Percentiles rank a stretch among this genome's conserved stretches.
phyloP scores from a whole-genome alignment of 2,329 filamentous ascomycete genomes.

The Ramichloridium luteum region DNA sequence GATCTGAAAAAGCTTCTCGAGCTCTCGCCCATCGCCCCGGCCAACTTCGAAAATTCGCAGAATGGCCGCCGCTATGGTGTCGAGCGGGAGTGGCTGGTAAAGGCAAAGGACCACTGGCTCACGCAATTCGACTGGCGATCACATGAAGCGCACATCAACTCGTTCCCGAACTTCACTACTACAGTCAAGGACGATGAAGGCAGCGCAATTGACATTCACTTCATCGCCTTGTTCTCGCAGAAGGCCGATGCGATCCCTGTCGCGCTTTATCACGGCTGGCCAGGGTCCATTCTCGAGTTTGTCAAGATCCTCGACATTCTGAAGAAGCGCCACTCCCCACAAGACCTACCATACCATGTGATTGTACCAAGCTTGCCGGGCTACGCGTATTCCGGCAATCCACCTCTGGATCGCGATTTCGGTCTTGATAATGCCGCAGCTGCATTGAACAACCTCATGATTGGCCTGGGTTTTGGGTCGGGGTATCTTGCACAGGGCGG shows the following conservation, averaged over 20 bases:
- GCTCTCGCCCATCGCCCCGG: conserved; percentile 37
- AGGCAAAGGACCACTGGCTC: conserved; percentile 26
- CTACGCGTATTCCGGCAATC: conserved; percentile 36
- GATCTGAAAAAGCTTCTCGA: conserved; percentile 37
- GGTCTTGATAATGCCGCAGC: conserved; percentile 27
- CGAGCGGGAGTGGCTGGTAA: conserved; percentile 34
- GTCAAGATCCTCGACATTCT: conserved; percentile 21
- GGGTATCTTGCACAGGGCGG: conserved; percentile 45
- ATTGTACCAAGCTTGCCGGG: conserved; percentile 43
- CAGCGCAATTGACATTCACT: conserved; percentile 36
- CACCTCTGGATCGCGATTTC: conserved; percentile 36
- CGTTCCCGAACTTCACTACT: conserved; percentile 39
- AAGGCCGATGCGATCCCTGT: conserved; percentile 29
- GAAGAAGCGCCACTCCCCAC: conserved; percentile 35
- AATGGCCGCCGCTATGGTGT: conserved; percentile 31
- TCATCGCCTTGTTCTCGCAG: conserved; percentile 42
- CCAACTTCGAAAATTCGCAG: conserved; percentile 35
- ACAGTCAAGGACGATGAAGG: conserved; percentile 30
- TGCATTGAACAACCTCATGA: conserved; percentile 39
- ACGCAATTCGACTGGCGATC: conserved; percentile 28
- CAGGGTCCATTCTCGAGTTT: conserved; percentile 27
- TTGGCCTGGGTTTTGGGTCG: conserved; percentile 36
- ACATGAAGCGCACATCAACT: conserved; percentile 34
- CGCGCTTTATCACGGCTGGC: conserved; percentile 27
- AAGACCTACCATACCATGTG: conserved; percentile 43